These are phyloP conservation scores for Westerdykella sp. DNA, from an alignment of 2,329 filamentous ascomycete genomes.

Conservation along the genomic window DNA sequence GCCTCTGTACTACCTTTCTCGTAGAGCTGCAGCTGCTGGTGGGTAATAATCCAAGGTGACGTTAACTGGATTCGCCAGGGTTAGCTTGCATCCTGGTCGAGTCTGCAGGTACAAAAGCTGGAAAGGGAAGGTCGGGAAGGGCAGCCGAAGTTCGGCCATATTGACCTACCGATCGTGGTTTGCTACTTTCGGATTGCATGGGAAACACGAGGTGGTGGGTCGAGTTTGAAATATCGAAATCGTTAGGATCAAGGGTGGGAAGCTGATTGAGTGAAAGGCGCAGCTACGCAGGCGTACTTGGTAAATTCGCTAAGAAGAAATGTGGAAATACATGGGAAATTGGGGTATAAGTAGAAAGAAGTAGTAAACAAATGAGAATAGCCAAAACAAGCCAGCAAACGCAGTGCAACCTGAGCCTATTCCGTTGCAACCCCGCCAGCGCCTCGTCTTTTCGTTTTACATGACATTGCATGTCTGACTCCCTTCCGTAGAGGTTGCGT, in stretches of 20 bases:
- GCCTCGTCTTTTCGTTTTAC: not conserved
- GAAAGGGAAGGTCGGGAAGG: conserved; percentile 1
- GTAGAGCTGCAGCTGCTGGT: not conserved
- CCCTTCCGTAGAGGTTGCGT: conserved; percentile 3
- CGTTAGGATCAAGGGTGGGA: too few relatives aligned
- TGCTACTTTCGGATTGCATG: too few relatives aligned
- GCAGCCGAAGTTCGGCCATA: conserved; percentile 4
- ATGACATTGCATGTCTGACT: conserved; percentile 9
- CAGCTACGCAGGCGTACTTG: too few relatives aligned
- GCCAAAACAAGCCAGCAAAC: not conserved
- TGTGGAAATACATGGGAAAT: too few relatives aligned
- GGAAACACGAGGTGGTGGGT: too few relatives aligned
- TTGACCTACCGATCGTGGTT: not conserved
- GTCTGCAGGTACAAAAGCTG: conserved; percentile 4
- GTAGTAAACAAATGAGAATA: not conserved
- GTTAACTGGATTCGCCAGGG: not conserved
- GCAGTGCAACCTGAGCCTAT: not conserved
- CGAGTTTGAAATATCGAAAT: too few relatives aligned
- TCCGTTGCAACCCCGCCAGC: too few relatives aligned
- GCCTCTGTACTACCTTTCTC: too few relatives aligned
- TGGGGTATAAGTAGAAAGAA: not conserved
- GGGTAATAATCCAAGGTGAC: not conserved
- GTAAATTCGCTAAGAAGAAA: too few relatives aligned
- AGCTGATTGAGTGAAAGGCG: too few relatives aligned
- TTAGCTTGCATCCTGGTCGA: not conserved